Percentiles rank a stretch among this genome's conserved stretches.
phyloP scores from a whole-genome alignment of 441 rosid genomes.

The Pelargonium fulgidum region DNA sequence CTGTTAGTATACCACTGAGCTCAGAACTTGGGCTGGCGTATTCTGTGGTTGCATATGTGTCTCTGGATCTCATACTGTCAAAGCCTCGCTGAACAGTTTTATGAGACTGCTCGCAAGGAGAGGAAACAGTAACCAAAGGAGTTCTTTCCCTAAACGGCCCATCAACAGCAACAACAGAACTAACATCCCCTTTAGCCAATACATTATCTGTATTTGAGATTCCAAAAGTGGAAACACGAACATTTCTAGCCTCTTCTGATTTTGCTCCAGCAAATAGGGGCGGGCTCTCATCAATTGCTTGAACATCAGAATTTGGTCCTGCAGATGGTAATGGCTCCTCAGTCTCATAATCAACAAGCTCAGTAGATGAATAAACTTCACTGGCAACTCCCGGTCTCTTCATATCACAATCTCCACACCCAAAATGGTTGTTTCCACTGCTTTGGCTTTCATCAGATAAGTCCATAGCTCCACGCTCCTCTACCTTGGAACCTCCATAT shows the following conservation, averaged over 20 bases:
- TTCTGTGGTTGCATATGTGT: conserved; percentile 32
- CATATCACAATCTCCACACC: neutral
- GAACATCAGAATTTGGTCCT: conserved; percentile 21
- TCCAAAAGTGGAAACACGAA: conserved; percentile 22
- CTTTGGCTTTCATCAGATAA: conserved; percentile 20
- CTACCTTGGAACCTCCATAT: conserved; percentile 28
- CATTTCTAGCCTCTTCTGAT: conserved; percentile 14
- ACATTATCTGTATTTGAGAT: conserved; percentile 24
- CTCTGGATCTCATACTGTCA: conserved; percentile 23
- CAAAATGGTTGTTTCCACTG: conserved; percentile 9
- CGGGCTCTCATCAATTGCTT: conserved; percentile 21
- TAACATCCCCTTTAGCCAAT: conserved; percentile 19
- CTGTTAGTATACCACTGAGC: conserved; percentile 29
- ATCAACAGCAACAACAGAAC: conserved; percentile 24
- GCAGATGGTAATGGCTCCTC: conserved; percentile 20
- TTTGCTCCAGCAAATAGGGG: conserved; percentile 18
- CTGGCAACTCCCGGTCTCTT: conserved; percentile 19
- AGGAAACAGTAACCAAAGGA: conserved; percentile 26
- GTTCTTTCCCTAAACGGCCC: conserved; percentile 20
- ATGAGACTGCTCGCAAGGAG: conserved; percentile 33
- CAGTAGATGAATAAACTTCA: conserved; percentile 24
- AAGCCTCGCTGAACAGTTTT: conserved; percentile 20
- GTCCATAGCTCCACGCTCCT: conserved; percentile 22
- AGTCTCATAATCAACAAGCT: conserved; percentile 19
- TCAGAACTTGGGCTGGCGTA: conserved; percentile 39